Percentiles rank a stretch among this genome's conserved stretches.
These are phyloP conservation scores for Dipteronia dyeriana DNA, from an alignment of 345 rosid genomes.

Conservation along the genomic window DNA sequence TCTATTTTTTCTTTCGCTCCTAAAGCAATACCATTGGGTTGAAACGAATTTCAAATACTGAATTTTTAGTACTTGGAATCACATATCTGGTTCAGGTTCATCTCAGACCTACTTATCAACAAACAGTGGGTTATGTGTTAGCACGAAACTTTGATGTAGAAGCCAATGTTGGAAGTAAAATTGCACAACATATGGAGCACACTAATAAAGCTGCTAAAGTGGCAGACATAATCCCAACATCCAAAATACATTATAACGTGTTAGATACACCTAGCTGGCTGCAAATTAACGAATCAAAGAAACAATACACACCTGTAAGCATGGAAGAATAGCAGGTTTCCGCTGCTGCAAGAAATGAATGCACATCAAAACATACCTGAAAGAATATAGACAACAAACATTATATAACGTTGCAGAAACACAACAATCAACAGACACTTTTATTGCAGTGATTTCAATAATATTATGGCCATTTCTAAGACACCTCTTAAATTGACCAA, in stretches of 20 bases:
- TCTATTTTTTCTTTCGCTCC: background rate
- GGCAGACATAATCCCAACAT: background rate
- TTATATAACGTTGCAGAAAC: background rate
- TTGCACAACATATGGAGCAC: background rate
- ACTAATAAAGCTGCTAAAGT: background rate
- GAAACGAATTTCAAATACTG: background rate
- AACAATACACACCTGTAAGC: slow-evolving; percentile 68
- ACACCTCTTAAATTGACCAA: background rate
- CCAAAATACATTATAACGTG: background rate
- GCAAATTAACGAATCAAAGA: slow-evolving; percentile 9
- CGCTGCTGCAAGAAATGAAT: slow-evolving; percentile 93
- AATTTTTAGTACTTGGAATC: background rate
- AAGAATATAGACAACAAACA: slow-evolving; percentile 3
- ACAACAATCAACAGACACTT: background rate
- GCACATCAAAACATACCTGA: slow-evolving; percentile 97
- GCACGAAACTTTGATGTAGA: background rate
- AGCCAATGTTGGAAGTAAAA: background rate
- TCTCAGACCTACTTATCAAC: background rate
- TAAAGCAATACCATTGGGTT: slow-evolving; percentile 1
- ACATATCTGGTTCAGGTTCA: background rate
- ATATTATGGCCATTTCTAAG: background rate
- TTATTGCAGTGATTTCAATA: background rate
- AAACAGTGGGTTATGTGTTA: background rate
- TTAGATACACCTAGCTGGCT: background rate
- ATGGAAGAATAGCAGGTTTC: slow-evolving; percentile 91